phyloP scores from a whole-genome alignment of 139 green algal species.

The Limnomonas spitsbergensis region DNA sequence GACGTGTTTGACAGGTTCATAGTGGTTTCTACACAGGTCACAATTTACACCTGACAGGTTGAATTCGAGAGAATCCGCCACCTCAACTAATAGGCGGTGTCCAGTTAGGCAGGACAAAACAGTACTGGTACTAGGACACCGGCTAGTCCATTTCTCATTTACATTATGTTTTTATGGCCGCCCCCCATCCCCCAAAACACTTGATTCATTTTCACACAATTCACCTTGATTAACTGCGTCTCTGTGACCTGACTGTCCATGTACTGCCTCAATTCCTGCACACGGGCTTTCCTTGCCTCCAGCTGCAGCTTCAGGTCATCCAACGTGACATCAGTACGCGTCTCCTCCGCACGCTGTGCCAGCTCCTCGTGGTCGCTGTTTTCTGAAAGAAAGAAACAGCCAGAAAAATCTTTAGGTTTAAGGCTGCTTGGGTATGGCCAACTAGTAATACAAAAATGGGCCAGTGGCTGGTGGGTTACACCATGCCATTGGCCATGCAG shows the following conservation, averaged over 20 bases:
- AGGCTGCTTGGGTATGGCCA: neutral
- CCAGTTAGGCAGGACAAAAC: no score
- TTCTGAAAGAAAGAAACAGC: neutral
- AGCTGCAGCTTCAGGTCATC: constrained; percentile 8
- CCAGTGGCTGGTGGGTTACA: neutral
- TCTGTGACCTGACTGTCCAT: constrained; percentile 43
- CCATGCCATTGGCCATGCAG: neutral
- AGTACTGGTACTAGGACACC: no score
- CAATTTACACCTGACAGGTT: no score
- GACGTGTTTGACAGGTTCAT: no score
- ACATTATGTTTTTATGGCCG: no score
- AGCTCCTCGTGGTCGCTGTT: constrained; percentile 63
- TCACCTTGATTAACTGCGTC: constrained; percentile 61
- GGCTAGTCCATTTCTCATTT: no score
- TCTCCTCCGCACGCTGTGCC: constrained; percentile 31
- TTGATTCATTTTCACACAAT: no score
- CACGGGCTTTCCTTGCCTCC: neutral
- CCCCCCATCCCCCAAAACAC: no score
- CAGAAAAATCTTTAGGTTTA: neutral
- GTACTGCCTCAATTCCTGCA: constrained; percentile 24
- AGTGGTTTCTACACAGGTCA: no score
- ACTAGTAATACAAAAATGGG: neutral
- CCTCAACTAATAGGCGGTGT: no score
- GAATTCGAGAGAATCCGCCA: no score
- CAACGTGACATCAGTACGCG: neutral